phyloP scores from a whole-genome alignment of 305 asterid genomes.

The Fraxinus latifolia region DNA sequence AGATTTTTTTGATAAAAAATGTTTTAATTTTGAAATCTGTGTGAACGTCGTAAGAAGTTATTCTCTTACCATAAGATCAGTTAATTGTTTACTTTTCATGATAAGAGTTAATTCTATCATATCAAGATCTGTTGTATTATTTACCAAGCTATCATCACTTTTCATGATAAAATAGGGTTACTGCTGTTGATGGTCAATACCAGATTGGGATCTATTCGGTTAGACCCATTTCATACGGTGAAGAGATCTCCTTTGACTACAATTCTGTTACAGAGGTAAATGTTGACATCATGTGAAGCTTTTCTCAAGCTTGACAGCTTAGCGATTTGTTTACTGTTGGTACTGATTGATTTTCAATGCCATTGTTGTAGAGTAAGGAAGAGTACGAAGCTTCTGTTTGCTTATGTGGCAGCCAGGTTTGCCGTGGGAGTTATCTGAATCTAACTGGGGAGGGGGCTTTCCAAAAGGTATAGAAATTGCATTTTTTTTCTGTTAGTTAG shows the following conservation, averaged over 20 bases:
- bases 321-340: neutral
- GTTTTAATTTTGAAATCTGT: neutral
- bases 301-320: slow-evolving; percentile 13
- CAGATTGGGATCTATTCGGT: slow-evolving; percentile 94
- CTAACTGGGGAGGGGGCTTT: slow-evolving; percentile 96
- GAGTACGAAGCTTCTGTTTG: slow-evolving; percentile 99
- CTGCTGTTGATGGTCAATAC: slow-evolving; percentile 98
- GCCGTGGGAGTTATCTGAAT: slow-evolving; percentile 97
- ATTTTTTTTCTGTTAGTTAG: slow-evolving; percentile 13
- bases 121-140: neutral
- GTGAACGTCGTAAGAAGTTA: neutral
- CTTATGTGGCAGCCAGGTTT: slow-evolving; percentile 93
- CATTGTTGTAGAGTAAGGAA: slow-evolving; percentile 80
- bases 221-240: slow-evolving; percentile 91
- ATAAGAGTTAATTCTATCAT: neutral
- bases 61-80: neutral
- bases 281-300: slow-evolving; percentile 19
- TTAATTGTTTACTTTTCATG: neutral
- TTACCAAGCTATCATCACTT: slow-evolving; percentile 20
- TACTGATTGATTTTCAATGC: slow-evolving; percentile 27
- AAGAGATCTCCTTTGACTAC: slow-evolving; percentile 95
- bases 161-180: slow-evolving; percentile 61
- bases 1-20: neutral
- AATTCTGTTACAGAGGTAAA: slow-evolving; percentile 98
- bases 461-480: slow-evolving; percentile 59